Evolutionary conservation across 164 flowering plant genomes (phyloP).

Genomic region (Umbilicus rupestris): DNA sequence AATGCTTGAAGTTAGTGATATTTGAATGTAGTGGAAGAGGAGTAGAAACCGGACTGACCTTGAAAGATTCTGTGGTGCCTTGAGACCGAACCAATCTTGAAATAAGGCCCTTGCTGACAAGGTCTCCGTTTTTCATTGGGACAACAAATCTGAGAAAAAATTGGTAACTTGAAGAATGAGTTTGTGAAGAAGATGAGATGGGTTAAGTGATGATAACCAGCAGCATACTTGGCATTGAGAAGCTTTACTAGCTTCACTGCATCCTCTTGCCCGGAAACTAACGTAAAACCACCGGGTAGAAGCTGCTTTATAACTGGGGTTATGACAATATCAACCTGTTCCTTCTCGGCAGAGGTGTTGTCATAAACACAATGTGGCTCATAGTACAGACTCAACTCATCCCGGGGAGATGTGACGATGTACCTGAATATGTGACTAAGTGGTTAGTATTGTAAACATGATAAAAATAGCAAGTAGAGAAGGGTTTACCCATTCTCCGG

Average conservation of each 20-base stretch:
- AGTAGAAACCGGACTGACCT: slow-evolving; percentile 37
- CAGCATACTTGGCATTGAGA: slow-evolving; percentile 57
- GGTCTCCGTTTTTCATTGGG: slow-evolving; percentile 89
- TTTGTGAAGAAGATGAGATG: background rate
- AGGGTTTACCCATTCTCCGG: slow-evolving; percentile 78
- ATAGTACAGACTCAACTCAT: slow-evolving; percentile 56
- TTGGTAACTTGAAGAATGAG: background rate
- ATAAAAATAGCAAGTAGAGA: background rate
- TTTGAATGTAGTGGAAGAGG: background rate
- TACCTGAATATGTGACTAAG: slow-evolving; percentile 33
- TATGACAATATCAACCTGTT: slow-evolving; percentile 68
- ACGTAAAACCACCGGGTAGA: slow-evolving; percentile 51
- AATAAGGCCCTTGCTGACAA: slow-evolving; percentile 72
- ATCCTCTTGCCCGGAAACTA: slow-evolving; percentile 97
- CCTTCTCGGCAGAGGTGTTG: slow-evolving; percentile 37
- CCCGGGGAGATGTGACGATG: slow-evolving; percentile 42
- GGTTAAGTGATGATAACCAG: no score
- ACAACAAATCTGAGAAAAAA: slow-evolving; percentile 53
- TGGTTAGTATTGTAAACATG: background rate
- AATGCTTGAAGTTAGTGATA: no score
- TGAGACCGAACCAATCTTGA: slow-evolving; percentile 40
- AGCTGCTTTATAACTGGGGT: slow-evolving; percentile 90
- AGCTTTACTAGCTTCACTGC: slow-evolving; percentile 79
- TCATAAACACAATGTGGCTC: slow-evolving; percentile 93
- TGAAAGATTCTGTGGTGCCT: slow-evolving; percentile 78